phyloP scores from a whole-genome alignment of 129 eudicot genomes.

The Mikania micrantha region DNA sequence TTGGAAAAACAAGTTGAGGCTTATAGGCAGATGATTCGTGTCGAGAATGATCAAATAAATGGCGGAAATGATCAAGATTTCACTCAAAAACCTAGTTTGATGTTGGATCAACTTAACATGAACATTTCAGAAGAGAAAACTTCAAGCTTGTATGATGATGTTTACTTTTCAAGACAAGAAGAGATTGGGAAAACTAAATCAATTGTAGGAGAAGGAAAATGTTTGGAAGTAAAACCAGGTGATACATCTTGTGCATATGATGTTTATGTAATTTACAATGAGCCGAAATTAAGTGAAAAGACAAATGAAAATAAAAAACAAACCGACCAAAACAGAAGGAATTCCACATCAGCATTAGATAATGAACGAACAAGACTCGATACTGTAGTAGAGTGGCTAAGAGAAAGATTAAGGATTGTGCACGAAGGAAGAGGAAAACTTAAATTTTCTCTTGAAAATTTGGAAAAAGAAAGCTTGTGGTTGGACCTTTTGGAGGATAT shows the following conservation, averaged over 20 bases:
- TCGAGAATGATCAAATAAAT: conserved; percentile 28
- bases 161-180: conserved; percentile 26
- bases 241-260: conserved; percentile 37
- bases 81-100: conserved; percentile 43
- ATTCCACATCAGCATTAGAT: conserved; percentile 52
- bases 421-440: conserved; percentile 77
- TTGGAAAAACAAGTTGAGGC: conserved; percentile 83
- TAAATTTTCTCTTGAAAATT: conserved; percentile 37
- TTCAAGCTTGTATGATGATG: conserved; percentile 21
- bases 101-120: conserved; percentile 38
- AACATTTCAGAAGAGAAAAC: conserved; percentile 25
- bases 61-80: conserved; percentile 23
- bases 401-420: conserved; percentile 59
- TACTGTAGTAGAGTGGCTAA: conserved; percentile 59
- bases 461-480: conserved; percentile 63
- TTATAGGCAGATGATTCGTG: conserved; percentile 41
- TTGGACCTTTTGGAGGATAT: conserved; percentile 78
- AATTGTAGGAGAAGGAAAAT: conserved; percentile 26
- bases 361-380: conserved; percentile 65
- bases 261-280: conserved; percentile 52
- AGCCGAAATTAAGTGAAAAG: conserved; percentile 8
- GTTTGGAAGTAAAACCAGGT: background rate
- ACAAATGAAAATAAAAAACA: background rate
- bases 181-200: conserved; percentile 31
- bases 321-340: conserved; percentile 17